Conservation (phyloP, 2,329 filamentous ascomycete genomes). For the Tolypocladium cylindrosporum region DNA sequence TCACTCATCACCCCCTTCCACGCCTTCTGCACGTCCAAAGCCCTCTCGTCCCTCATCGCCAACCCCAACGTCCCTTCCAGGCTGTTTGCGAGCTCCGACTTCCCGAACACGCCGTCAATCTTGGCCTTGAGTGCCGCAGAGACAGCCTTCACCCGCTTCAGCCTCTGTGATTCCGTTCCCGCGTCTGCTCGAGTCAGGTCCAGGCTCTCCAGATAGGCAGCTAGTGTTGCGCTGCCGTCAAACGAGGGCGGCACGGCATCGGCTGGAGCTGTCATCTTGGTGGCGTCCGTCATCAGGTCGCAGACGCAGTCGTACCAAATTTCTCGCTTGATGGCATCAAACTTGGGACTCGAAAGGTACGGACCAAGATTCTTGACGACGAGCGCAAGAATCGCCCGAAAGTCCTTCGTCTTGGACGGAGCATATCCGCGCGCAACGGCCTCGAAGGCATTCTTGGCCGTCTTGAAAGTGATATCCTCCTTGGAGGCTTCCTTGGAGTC, state of each 20-base stretch:
- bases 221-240: conserved; percentile 9
- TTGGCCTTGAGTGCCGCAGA: conserved; percentile 30
- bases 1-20: conserved; percentile 26
- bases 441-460: conserved; percentile 39
- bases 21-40: conserved; percentile 33
- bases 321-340: conserved; percentile 33
- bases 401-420: conserved; percentile 24
- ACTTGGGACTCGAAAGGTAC: conserved; percentile 27
- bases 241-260: conserved; percentile 10
- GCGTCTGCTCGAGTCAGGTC: conserved; percentile 34
- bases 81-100: conserved; percentile 14
- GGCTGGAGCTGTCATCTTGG: conserved; percentile 8
- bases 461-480: conserved; percentile 31
- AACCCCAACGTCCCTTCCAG: conserved; percentile 21
- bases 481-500: conserved; percentile 42
- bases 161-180: conserved; percentile 42
- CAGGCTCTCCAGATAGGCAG: conserved; percentile 35
- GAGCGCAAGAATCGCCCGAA: conserved; percentile 25
- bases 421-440: conserved; percentile 40
- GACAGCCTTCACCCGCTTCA: conserved; percentile 35
- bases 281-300: conserved; percentile 36
- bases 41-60: conserved; percentile 31
- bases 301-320: conserved; percentile 41
- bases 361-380: conserved; percentile 30
- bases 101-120: conserved; percentile 31